phyloP scores from a whole-genome alignment of 495 filamentous ascomycete genomes.

The Lichenothelia convexa region DNA sequence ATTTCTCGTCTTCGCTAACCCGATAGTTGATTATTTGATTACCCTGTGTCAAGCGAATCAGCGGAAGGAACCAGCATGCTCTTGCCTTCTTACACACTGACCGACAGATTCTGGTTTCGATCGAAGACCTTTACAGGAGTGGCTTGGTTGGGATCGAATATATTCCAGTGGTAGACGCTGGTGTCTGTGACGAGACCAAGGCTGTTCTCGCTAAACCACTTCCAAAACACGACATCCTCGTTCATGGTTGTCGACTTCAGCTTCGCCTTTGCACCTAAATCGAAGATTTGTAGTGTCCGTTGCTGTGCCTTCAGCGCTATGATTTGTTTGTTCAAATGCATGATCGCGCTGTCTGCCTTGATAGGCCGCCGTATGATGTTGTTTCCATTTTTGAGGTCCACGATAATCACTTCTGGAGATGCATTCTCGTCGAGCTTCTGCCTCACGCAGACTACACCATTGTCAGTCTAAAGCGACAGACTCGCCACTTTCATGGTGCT shows the following conservation, averaged over 20 bases:
- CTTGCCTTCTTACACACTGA: slow-evolving; percentile 26
- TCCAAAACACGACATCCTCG: slow-evolving; percentile 97
- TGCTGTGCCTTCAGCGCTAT: slow-evolving; percentile 88
- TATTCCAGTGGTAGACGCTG: slow-evolving; percentile 93
- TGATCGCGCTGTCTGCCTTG: slow-evolving; percentile 98
- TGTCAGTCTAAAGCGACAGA: too few species aligned
- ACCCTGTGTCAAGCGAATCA: slow-evolving; percentile 29
- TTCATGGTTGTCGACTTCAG: slow-evolving; percentile 88
- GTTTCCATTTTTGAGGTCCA: slow-evolving; percentile 90
- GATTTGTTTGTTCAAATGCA: slow-evolving; percentile 93
- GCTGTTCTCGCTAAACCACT: slow-evolving; percentile 82
- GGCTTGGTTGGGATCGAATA: slow-evolving; percentile 59
- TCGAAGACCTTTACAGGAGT: slow-evolving; percentile 83
- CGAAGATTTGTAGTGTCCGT: slow-evolving; percentile 93
- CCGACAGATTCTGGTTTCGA: slow-evolving; percentile 68
- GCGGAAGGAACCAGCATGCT: neutral
- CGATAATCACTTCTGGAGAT: slow-evolving; percentile 83
- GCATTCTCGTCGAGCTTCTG: slow-evolving; percentile 69
- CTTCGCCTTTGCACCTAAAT: slow-evolving; percentile 75
- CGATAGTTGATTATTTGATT: slow-evolving; percentile 99
- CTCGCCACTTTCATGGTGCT: too few species aligned
- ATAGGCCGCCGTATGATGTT: slow-evolving; percentile 84
- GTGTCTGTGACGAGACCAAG: slow-evolving; percentile 80
- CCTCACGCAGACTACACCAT: slow-evolving; percentile 91
- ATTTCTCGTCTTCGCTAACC: slow-evolving; percentile 85